Percentiles rank a stretch among this genome's conserved stretches.
Evolutionary conservation across 2,329 filamentous ascomycete species (phyloP).

Genomic region (Botrytis squamosa): DNA sequence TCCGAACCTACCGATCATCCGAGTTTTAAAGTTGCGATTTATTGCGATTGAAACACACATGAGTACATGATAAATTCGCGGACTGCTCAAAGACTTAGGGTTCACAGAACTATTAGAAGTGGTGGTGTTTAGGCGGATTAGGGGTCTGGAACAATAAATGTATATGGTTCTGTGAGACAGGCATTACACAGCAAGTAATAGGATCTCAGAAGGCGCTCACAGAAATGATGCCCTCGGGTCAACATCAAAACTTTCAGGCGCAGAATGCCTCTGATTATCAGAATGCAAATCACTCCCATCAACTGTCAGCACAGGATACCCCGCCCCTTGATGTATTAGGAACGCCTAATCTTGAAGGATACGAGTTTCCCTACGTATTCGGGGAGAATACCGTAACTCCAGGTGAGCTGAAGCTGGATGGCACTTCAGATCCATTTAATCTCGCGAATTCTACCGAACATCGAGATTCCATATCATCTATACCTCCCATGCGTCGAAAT

Average conservation of each 20-base stretch:
- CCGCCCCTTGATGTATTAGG: conserved; percentile 33
- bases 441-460: conserved; percentile 29
- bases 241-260: conserved; percentile 11
- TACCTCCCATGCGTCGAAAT: conserved; percentile 28
- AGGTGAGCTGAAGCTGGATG: conserved; percentile 37
- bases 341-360: conserved; percentile 49
- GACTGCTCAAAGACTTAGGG: not conserved
- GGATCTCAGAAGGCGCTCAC: not conserved
- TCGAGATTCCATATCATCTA: conserved; percentile 31
- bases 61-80: not conserved
- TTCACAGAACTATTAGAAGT: not conserved
- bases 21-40: not conserved
- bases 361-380: conserved; percentile 51
- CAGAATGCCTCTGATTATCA: conserved; percentile 12
- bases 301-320: conserved; percentile 16
- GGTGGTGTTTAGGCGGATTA: conserved; percentile 25
- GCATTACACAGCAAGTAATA: not conserved
- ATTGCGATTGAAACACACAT: not conserved
- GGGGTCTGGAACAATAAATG: conserved; percentile 1
- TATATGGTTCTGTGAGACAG: conserved; percentile 8
- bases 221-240: conserved; percentile 12
- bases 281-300: conserved; percentile 2
- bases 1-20: not conserved
- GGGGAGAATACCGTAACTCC: conserved; percentile 42
- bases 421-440: conserved; percentile 31